Evolutionary conservation across 257 asterid genomes (phyloP), one percentile per base, ranked within the genome.

Genomic region (Prunella vulgaris): DNA sequence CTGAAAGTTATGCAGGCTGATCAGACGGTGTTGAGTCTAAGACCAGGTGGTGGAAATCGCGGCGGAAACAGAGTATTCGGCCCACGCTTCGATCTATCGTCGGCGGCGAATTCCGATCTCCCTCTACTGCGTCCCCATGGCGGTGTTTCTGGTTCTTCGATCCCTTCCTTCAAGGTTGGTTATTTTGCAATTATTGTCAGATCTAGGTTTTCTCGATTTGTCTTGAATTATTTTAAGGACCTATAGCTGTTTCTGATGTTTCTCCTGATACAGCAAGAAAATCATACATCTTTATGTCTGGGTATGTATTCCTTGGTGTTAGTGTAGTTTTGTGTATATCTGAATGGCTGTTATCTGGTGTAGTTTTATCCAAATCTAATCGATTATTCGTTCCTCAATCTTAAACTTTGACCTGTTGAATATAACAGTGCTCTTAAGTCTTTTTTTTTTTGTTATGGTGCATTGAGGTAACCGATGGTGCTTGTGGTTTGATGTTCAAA

Each of bases 11-110:
- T 86, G 93, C 87, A 81, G 87, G 69, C 93, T 73, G 87, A 87
- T 87, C 86, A 79, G 78, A 79, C 84, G 53, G 83, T 74, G 57
- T 74, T 87, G 81, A 87, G 86, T 79, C 84, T 87, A 82, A 83
- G 93, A 83, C 93, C 90, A 67, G 90, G 90, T 63, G 93, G 90
- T 21, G 90, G 90, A 76, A 76, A 66, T 79, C 88, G 88, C 79
- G 79, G 87, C 64, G 88, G 84, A 32, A 73, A 60, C 76, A 81
- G 90, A 71, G 81, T 84, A 33, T 79, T 80, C 65, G 88, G 81
- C 68, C 79, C 85, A 40, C 88, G 88, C 65, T 83, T 83, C 57
- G 86, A 77, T 62, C 66, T 81, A 28, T 68, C 89, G 27, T 73
- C 84, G 64, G 71, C 85, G 33, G 52, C 83, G 52, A 79, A 70